These are phyloP conservation scores for Suhomyces bokatorum DNA, from an alignment of 1,139 yeast genomes.

Conservation along the genomic window DNA sequence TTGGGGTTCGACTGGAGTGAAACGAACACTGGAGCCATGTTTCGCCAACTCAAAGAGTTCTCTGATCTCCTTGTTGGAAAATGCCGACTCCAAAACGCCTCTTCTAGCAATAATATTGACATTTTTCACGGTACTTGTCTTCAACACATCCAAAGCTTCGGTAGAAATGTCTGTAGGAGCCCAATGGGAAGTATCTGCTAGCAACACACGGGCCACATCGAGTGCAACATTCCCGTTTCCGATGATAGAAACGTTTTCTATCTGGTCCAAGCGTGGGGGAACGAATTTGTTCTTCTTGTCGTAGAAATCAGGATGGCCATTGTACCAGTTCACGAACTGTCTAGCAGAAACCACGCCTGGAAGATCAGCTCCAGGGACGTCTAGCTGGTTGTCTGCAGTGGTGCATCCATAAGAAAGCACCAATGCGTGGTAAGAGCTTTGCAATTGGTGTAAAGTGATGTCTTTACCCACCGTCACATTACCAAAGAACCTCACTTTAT, in stretches of 20 bases:
- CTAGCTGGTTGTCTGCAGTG: slow-evolving; percentile 53
- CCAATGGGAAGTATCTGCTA: slow-evolving; percentile 64
- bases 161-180: slow-evolving; percentile 69
- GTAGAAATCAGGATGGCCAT: slow-evolving; percentile 72
- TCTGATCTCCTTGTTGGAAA: slow-evolving; percentile 88
- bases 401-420: slow-evolving; percentile 84
- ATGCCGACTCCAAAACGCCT: slow-evolving; percentile 81
- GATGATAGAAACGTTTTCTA: slow-evolving; percentile 71
- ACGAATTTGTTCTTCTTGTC: slow-evolving; percentile 26
- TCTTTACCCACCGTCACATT: slow-evolving; percentile 67
- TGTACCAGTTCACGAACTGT: slow-evolving; percentile 94
- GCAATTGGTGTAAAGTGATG: slow-evolving; percentile 49
- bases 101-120: slow-evolving; percentile 83
- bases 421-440: slow-evolving; percentile 64
- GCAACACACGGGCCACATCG: slow-evolving; percentile 79
- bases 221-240: slow-evolving; percentile 99
- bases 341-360: slow-evolving; percentile 80
- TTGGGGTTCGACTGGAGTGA: slow-evolving; percentile 52
- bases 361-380: slow-evolving; percentile 60
- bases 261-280: slow-evolving; percentile 58
- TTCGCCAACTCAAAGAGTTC: slow-evolving; percentile 68
- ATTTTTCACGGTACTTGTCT: slow-evolving; percentile 52
- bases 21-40: slow-evolving; percentile 41
- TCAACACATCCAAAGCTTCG: slow-evolving; percentile 56
- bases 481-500: slow-evolving; percentile 64